Base-by-base conservation (phyloP, 2,329 filamentous ascomycete species). In the Cercospora brassicicola region DNA sequence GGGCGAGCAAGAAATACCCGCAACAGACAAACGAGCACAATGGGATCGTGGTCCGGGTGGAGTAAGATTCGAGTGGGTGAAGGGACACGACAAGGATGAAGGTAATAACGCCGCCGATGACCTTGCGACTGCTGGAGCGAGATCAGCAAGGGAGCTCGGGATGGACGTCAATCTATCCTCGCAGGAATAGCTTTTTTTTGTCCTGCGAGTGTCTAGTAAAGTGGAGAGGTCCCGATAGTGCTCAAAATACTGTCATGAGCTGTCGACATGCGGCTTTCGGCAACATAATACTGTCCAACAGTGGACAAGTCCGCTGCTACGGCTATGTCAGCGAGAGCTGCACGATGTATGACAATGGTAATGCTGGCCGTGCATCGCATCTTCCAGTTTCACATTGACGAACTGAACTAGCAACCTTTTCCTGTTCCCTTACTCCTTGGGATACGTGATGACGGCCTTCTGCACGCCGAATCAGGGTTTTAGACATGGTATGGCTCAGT, bases 71-170 rank as follows among this genome's bases (percentile, higher is more conserved):
- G 85, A 89, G 70, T 98, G 94, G 94, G 89, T 97, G 57, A 97
- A 96, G 80, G 95, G 93, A 0, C 95, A 99, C 78, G 85, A 85
- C 28, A 84, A 84, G 55, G 84, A 92, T 72, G 79, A 82, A 3
- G 94, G 94, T 1, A 98, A 98, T 75, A 84, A 88, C 55, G 91
- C 88, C 11, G 95, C 95, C 0, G 94, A 98, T 82, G 79, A 79
- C 68, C 82, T 97, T 69, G 94, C 94, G 1, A 90, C 92, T 36
- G 82, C 83, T 65, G 91, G 89, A 0, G 89, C 91, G 18, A 82
- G 81, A 71, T 77, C 75, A 53, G 79, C 78, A 36, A 76, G 72
- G 67, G 76, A 77, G 62, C 36, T 77, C 64, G 63, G 65, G 1
- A 59, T 56, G 23, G 67, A 68, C 31, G 62, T 69, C n/a, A 51